Evolutionary conservation across 164 flowering plant genomes (phyloP), one percentile per base, ranked within the genome.

Genomic region (Platanus orientalis): DNA sequence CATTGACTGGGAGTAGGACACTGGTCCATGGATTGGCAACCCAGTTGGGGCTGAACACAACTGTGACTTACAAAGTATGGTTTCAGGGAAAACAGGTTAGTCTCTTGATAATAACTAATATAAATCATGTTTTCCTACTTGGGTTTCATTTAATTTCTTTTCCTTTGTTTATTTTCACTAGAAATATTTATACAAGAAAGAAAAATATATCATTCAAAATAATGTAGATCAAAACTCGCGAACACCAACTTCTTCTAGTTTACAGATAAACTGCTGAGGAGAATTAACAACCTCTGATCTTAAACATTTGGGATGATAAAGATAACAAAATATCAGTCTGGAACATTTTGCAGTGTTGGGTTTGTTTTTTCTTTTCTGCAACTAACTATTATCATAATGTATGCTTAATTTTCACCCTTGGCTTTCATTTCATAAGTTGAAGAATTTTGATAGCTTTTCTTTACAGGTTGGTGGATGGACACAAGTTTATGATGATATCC

Each of bases 401-500:
- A 12, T 45, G 49, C 20, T 17, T 19, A 17, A 19, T 45, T 45
- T 45, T 45, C 19, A 45, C 19, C 16, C n/a, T 45, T 45, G 2
- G 4, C 3, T 16, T 45, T 45, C 20, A 19, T 45, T 45, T 5
- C 3, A 14, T 45, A 12, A 2, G 19, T 45, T 17, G 1, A 45
- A 45, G 20, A 45, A 45, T 17, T 10, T 16, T 16, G 49, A 45
- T 45, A 2, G 20, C n/a, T 45, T 1, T 45, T 34, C 4, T 10
- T 32, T 36, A 1, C 55, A 84, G 86, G 89, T 84, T 71, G 89
- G 80, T 40, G 89, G 89, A 29, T 84, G 89, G 89, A 84, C 86
- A 17, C 78, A 76, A 54, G 81, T 60, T 0, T 82, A 80, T 56
- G 82, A 79, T 6, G 58, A 75, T 32, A 58, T 65, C 20, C 72